phyloP scores from a whole-genome alignment of 2,329 filamentous ascomycete species.

The Trematosphaeria pertusa region DNA sequence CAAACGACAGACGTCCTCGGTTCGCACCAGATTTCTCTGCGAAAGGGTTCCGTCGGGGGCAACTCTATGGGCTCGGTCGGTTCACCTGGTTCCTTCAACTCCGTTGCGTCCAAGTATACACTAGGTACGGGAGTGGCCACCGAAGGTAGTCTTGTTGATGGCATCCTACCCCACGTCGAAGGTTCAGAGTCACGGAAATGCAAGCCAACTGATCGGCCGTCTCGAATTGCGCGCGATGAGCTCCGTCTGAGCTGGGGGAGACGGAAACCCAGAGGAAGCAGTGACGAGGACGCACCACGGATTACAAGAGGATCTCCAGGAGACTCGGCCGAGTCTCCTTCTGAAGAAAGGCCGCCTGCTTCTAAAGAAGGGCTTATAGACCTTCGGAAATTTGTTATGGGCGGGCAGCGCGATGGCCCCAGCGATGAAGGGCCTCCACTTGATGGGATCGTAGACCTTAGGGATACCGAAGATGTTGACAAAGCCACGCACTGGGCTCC shows the following conservation, averaged over 20 bases:
- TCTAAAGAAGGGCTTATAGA: neutral
- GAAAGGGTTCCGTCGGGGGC: neutral
- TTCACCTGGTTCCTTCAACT: constrained; percentile 2
- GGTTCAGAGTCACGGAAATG: constrained; percentile 2
- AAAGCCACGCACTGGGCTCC: constrained; percentile 49
- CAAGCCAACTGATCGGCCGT: constrained; percentile 14
- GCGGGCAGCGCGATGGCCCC: constrained; percentile 14
- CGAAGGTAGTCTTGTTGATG: constrained; percentile 16
- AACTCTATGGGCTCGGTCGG: constrained; percentile 8
- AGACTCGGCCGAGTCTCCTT: neutral
- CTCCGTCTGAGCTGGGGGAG: constrained; percentile 1
- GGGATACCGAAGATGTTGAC: constrained; percentile 49
- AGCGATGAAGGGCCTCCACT: constrained; percentile 13
- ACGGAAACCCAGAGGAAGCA: constrained; percentile 1
- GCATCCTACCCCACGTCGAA: constrained; percentile 12
- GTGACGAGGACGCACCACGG: neutral
- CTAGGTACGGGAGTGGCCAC: constrained; percentile 13
- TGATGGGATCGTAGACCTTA: constrained; percentile 45
- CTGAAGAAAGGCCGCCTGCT: neutral
- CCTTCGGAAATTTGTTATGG: constrained; percentile 7
- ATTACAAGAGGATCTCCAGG: neutral
- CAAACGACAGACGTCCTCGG: neutral
- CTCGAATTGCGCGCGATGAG: constrained; percentile 10
- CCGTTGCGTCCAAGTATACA: constrained; percentile 8
- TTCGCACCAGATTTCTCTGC: neutral